phyloP scores from a whole-genome alignment of 2,329 filamentous ascomycete genomes.

The Sclerotinia minor region DNA sequence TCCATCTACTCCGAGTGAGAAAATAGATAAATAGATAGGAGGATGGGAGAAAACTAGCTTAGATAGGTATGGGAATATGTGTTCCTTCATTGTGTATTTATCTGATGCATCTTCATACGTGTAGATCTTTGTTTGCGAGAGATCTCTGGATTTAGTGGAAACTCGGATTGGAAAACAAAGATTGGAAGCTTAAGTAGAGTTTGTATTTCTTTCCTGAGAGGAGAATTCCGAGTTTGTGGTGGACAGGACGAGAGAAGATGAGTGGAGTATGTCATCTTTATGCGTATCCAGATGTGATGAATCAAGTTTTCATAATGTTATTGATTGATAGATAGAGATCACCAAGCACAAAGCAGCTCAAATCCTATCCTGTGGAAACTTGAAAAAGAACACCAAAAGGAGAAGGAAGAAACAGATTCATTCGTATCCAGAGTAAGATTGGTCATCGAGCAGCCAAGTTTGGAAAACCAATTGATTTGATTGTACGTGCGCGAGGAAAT shows the following conservation, averaged over 20 bases:
- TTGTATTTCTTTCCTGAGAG: not conserved
- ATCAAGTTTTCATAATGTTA: too few species aligned
- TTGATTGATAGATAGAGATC: not conserved
- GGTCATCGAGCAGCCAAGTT: not conserved
- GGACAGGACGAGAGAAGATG: not conserved
- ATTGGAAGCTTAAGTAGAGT: not conserved
- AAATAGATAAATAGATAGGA: not conserved
- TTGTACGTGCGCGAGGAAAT: not conserved
- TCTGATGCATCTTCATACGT: not conserved
- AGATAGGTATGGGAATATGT: too few species aligned
- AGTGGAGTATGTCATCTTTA: not conserved
- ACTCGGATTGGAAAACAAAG: not conserved
- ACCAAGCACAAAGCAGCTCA: not conserved
- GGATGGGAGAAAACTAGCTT: not conserved
- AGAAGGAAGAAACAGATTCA: not conserved
- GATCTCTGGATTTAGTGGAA: too few species aligned
- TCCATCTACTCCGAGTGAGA: not conserved
- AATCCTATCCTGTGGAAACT: not conserved
- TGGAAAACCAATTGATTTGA: not conserved
- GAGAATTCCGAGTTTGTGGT: not conserved
- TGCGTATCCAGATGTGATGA: not conserved
- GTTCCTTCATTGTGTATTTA: not conserved
- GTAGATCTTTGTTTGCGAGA: too few species aligned
- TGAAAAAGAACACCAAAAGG: too few species aligned
- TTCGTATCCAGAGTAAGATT: constrained; percentile 7